Conservation (phyloP, 192 early-diverging fungal genomes). For the Linnemannia schmuckeri region DNA sequence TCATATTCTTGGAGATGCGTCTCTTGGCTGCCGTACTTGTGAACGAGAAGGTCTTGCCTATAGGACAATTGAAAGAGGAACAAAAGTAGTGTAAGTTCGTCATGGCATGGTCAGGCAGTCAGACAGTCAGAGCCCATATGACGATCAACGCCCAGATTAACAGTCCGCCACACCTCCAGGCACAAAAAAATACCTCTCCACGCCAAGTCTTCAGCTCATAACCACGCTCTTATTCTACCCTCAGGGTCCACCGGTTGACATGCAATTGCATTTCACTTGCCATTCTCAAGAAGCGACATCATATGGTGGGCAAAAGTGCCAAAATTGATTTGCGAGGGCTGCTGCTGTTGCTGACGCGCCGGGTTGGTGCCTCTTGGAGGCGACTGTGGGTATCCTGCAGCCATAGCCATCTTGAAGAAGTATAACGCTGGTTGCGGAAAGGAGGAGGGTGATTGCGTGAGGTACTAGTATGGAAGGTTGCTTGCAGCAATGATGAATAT, state of each 20-base stretch:
- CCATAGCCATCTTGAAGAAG: conserved; percentile 46
- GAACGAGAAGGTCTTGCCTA: conserved; percentile 53
- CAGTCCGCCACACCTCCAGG: background rate
- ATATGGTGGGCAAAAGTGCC: conserved; percentile 54
- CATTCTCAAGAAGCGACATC: conserved; percentile 54
- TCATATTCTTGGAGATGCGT: conserved; percentile 57
- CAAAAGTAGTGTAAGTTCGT: background rate
- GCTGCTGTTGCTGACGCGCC: conserved; percentile 41
- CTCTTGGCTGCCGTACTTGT: conserved; percentile 37
- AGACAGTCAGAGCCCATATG: background rate
- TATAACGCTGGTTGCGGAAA: background rate
- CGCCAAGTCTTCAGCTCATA: background rate
- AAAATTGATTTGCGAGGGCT: conserved; percentile 51
- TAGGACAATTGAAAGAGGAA: too few relatives aligned
- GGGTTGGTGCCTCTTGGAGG: conserved; percentile 20
- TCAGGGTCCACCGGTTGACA: background rate
- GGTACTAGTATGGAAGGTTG: background rate
- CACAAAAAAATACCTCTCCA: background rate
- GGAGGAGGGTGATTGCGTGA: background rate
- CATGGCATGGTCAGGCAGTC: too few relatives aligned
- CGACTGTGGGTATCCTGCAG: conserved; percentile 43
- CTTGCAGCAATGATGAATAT: background rate
- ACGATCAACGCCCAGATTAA: background rate
- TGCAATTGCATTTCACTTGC: conserved; percentile 31
- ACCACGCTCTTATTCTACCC: background rate